A percentile compares a stretch with the other conserved stretches of the same genome.
These are phyloP conservation scores for Serendipita sp. DNA, from an alignment of 768 basidiomycete genomes.

Conservation along the genomic window DNA sequence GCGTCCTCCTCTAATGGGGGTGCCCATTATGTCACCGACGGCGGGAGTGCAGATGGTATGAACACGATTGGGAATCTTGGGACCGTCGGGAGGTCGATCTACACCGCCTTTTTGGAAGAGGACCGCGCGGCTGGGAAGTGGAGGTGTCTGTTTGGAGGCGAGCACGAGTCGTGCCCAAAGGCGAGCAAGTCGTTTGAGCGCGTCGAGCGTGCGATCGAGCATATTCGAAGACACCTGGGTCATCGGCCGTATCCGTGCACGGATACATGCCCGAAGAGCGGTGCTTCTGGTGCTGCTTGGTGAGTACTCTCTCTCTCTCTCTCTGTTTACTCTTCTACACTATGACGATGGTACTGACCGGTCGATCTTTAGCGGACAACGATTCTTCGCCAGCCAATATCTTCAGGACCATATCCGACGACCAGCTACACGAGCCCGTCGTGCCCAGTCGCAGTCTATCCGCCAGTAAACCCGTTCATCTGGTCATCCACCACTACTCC, in stretches of 20 bases:
- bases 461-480: background rate
- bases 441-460: background rate
- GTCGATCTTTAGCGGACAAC: background rate
- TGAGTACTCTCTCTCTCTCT: background rate
- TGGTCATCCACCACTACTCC: background rate
- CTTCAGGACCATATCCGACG: background rate
- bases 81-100: background rate
- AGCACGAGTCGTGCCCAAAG: background rate
- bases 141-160: background rate
- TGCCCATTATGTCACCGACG: too few relatives aligned
- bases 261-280: background rate
- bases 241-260: background rate
- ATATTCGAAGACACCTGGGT: background rate
- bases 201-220: conserved; percentile 1
- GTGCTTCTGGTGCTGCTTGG: background rate
- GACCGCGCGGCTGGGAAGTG: background rate
- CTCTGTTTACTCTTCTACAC: background rate
- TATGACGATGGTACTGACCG: background rate
- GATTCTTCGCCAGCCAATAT: background rate
- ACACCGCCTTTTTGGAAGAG: background rate
- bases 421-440: background rate
- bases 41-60: background rate
- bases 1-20: too few relatives aligned
- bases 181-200: background rate
- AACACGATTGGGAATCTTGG: background rate